Conservation (phyloP, 768 basidiomycete species). For the Leccinum imitatum region DNA sequence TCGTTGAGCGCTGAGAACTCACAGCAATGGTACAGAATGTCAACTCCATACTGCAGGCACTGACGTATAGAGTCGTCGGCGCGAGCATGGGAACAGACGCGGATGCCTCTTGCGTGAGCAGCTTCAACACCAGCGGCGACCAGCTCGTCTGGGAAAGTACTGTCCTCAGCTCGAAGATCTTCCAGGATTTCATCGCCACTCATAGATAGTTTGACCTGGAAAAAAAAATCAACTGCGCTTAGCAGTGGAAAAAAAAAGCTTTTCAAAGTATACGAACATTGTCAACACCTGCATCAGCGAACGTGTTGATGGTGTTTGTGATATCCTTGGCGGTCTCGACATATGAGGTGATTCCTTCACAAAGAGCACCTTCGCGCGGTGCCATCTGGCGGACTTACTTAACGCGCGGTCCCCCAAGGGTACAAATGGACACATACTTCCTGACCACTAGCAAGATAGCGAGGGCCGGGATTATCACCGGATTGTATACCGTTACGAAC, state of each 20-base stretch:
- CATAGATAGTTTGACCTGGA: slow-evolving; percentile 37
- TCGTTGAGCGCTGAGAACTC: neutral
- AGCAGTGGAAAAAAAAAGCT: neutral
- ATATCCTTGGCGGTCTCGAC: slow-evolving; percentile 33
- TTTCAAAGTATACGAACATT: slow-evolving; percentile 8
- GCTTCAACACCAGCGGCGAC: slow-evolving; percentile 36
- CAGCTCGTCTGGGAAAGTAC: slow-evolving; percentile 34
- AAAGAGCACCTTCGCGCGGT: slow-evolving; percentile 31
- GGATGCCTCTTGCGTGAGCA: slow-evolving; percentile 36
- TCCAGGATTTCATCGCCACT: slow-evolving; percentile 38
- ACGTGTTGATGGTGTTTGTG: slow-evolving; percentile 19
- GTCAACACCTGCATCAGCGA: slow-evolving; percentile 28
- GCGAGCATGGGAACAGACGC: slow-evolving; percentile 39
- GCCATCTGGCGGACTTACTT: slow-evolving; percentile 26
- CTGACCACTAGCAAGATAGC: slow-evolving; percentile 36
- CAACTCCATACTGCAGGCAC: slow-evolving; percentile 37
- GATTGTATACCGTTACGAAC: slow-evolving; percentile 35
- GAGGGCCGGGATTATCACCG: slow-evolving; percentile 36
- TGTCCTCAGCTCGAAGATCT: slow-evolving; percentile 35
- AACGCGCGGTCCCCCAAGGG: neutral
- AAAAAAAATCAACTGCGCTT: neutral
- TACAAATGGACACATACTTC: slow-evolving; percentile 24
- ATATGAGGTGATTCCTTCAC: slow-evolving; percentile 34
- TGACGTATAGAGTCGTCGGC: slow-evolving; percentile 35
- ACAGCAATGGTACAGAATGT: slow-evolving; percentile 33